A percentile compares a stretch with the other conserved stretches of the same genome.
Evolutionary conservation across 2,329 filamentous ascomycete species (phyloP).

Genomic region (Nannizziopsis arthrosporioides): DNA sequence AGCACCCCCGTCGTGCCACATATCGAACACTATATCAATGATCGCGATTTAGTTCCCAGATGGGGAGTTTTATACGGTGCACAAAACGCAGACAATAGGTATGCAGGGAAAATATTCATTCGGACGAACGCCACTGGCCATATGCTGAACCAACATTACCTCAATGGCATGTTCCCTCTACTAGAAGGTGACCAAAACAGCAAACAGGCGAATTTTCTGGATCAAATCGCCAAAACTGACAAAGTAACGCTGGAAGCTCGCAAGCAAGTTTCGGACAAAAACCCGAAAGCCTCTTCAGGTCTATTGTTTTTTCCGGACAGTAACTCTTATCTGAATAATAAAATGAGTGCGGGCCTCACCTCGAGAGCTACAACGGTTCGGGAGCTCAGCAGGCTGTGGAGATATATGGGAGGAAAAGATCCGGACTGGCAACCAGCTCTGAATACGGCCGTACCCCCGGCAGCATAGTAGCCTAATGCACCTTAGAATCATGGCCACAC

Average conservation of each 20-base stretch:
- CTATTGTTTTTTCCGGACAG: neutral
- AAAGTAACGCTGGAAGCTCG: conserved; percentile 7
- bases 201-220: conserved; percentile 10
- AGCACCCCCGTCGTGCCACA: conserved; percentile 46
- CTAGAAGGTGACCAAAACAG: conserved; percentile 5
- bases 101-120: conserved; percentile 40
- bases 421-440: conserved; percentile 15
- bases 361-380: conserved; percentile 11
- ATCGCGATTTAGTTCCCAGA: conserved; percentile 59
- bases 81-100: conserved; percentile 37
- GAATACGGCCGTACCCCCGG: too few species aligned
- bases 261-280: neutral
- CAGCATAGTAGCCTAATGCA: too few species aligned
- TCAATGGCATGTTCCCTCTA: conserved; percentile 34
- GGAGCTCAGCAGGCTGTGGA: conserved; percentile 16
- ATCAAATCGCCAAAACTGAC: conserved; percentile 12
- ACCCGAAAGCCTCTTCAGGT: neutral
- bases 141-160: conserved; percentile 36
- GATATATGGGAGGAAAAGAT: conserved; percentile 19
- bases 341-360: neutral
- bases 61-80: conserved; percentile 64
- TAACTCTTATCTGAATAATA: neutral
- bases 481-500: too few species aligned
- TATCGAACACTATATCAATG: conserved; percentile 71
- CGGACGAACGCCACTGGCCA: conserved; percentile 32